These are phyloP conservation scores for Leptographium galeiforme DNA, from an alignment of 2,329 filamentous ascomycete species.

Conservation along the genomic window DNA sequence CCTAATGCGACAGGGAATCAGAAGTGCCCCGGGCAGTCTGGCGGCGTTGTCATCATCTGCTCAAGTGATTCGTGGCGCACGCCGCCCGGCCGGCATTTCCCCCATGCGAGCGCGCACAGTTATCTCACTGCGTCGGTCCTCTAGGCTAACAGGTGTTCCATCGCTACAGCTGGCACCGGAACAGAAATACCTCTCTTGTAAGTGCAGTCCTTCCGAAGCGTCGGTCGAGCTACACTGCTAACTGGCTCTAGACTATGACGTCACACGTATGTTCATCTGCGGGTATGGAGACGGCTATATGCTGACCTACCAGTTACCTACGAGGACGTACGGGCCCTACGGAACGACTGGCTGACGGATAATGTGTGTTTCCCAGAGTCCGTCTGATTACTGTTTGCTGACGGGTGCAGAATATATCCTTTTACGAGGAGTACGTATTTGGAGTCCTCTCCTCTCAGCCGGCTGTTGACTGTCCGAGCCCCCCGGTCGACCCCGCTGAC, in stretches of 20 bases:
- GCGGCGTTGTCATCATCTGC: not conserved
- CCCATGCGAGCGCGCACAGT: not conserved
- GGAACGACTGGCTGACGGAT: constrained; percentile 91
- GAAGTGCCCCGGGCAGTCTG: not conserved
- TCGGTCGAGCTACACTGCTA: no score
- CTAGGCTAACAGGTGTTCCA: constrained; percentile 9
- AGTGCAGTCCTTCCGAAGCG: not conserved
- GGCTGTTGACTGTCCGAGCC: no score
- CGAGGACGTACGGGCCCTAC: constrained; percentile 79
- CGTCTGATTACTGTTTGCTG: not conserved
- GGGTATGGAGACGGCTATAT: not conserved
- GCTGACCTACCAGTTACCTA: constrained; percentile 50
- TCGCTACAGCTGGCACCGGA: constrained; percentile 21
- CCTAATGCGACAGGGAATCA: not conserved
- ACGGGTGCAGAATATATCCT: constrained; percentile 63
- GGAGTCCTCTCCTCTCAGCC: not conserved
- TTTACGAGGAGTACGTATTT: constrained; percentile 77
- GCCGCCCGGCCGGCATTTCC: not conserved
- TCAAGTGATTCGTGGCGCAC: constrained; percentile 1
- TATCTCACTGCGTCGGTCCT: constrained; percentile 3
- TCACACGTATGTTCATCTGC: constrained; percentile 6
- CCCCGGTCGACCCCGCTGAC: not conserved
- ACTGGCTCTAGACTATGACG: constrained; percentile 23
- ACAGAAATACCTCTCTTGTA: constrained; percentile 25
- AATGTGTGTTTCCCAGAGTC: constrained; percentile 46